Evolutionary conservation across 768 basidiomycete species (phyloP).

Genomic region (Kwoniella sp.): DNA sequence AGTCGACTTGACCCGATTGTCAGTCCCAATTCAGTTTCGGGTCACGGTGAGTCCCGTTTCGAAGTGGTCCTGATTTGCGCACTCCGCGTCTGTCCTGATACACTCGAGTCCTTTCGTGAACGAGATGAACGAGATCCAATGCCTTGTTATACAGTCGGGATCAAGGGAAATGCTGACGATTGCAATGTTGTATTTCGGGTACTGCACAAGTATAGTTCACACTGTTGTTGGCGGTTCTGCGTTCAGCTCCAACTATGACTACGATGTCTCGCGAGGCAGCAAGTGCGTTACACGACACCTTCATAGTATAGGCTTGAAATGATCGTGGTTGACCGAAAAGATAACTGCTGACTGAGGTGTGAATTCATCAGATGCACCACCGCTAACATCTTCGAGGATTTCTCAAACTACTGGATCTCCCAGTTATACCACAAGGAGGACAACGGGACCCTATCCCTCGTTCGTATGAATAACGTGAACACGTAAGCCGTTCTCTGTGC

Average conservation of each 20-base stretch:
- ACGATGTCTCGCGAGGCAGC: conserved; percentile 11
- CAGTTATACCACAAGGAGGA: conserved; percentile 12
- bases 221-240: conserved; percentile 13
- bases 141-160: neutral
- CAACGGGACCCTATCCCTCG: conserved; percentile 14
- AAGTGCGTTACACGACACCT: conserved; percentile 8
- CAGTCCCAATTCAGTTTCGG: conserved; percentile 7
- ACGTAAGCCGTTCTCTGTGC: conserved; percentile 6
- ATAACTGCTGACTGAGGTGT: no score
- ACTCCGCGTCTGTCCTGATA: no score
- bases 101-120: no score
- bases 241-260: conserved; percentile 14
- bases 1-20: conserved; percentile 24
- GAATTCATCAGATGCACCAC: conserved; percentile 19
- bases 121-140: no score
- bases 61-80: no score
- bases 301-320: no score
- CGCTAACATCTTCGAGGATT: conserved; percentile 14
- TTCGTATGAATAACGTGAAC: conserved; percentile 13
- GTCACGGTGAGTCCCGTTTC: conserved; percentile 14
- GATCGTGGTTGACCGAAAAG: no score
- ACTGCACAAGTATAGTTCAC: no score
- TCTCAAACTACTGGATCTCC: conserved; percentile 12
- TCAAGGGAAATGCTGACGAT: no score
- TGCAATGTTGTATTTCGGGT: no score